Percentiles rank a stretch among this genome's conserved stretches.
Conservation (phyloP, 495 filamentous ascomycete species). For the Aspergillus bertholletiae region DNA sequence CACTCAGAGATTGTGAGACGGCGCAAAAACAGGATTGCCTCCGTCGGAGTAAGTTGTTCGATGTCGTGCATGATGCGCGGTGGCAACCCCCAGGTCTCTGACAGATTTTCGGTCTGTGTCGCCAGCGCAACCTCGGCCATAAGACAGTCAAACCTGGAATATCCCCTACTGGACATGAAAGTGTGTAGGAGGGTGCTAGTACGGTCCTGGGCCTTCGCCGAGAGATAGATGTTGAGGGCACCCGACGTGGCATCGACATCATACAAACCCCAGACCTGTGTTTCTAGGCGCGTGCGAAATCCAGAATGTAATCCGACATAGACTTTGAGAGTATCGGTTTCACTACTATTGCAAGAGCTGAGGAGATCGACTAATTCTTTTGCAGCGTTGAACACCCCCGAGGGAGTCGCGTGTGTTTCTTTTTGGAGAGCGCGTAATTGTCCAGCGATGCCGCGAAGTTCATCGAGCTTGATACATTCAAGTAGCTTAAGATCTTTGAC, state of each 20-base stretch:
- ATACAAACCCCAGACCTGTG: constrained; percentile 55
- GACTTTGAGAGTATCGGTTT: constrained; percentile 26
- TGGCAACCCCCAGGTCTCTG: constrained; percentile 24
- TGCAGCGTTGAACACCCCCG: constrained; percentile 3
- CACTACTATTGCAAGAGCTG: constrained; percentile 18
- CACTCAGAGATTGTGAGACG: constrained; percentile 8
- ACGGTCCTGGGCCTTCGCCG: constrained; percentile 50
- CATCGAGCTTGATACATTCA: constrained; percentile 5
- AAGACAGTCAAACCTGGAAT: constrained; percentile 40
- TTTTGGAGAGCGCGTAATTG: constrained; percentile 17
- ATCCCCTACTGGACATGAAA: constrained; percentile 39
- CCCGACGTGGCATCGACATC: constrained; percentile 45
- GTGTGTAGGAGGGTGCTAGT: constrained; percentile 52
- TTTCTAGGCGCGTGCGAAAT: constrained; percentile 42
- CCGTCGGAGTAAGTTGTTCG: constrained; percentile 36
- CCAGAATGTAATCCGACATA: constrained; percentile 53
- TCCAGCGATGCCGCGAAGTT: constrained; percentile 8
- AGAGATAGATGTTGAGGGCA: constrained; percentile 47
- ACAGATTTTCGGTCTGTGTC: constrained; percentile 13
- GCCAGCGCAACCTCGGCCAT: constrained; percentile 35
- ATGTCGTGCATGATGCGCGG: constrained; percentile 33
- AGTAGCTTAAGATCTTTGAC: constrained; percentile 12
- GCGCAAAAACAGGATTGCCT: constrained; percentile 33
- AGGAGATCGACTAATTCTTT: constrained; percentile 28
- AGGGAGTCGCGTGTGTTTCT: constrained; percentile 2